Evolutionary conservation across 1,284 basidiomycete species (phyloP).

Genomic region (Heterobasidion parviporum): DNA sequence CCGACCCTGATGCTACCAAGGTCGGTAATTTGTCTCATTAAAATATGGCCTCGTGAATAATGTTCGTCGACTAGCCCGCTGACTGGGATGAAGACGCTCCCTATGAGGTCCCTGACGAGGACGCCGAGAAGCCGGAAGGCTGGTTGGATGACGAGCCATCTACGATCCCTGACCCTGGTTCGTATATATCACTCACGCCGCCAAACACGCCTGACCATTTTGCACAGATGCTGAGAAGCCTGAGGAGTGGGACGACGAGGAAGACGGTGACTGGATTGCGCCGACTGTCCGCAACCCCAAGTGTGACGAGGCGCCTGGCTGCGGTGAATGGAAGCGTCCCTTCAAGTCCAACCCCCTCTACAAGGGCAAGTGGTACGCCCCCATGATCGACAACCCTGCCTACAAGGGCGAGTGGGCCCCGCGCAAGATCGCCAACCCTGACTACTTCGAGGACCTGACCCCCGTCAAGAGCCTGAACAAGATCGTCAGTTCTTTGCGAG

Average conservation of each 20-base stretch:
- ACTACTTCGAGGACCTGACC: conserved; percentile 82
- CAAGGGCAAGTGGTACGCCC: conserved; percentile 95
- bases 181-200: conserved; percentile 8
- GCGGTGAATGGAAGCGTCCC: conserved; percentile 88
- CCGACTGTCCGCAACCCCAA: conserved; percentile 86
- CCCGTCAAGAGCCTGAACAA: conserved; percentile 81
- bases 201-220: neutral
- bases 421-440: conserved; percentile 87
- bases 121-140: conserved; percentile 86
- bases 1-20: conserved; percentile 81
- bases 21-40: neutral
- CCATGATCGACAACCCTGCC: conserved; percentile 91
- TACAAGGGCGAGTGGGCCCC: conserved; percentile 98
- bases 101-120: conserved; percentile 81
- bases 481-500: conserved; percentile 44
- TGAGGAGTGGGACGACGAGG: conserved; percentile 99
- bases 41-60: neutral
- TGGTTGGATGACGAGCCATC: conserved; percentile 91
- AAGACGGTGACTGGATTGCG: conserved; percentile 97
- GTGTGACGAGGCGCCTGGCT: conserved; percentile 86
- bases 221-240: conserved; percentile 82
- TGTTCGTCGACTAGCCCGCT: conserved; percentile 40
- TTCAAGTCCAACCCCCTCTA: conserved; percentile 86
- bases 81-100: conserved; percentile 98
- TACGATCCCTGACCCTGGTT: conserved; percentile 81